These are phyloP conservation scores for Thuidium tamariscinum DNA, from an alignment of 225 moss, liverwort and hornwort species.

Conservation along the genomic window DNA sequence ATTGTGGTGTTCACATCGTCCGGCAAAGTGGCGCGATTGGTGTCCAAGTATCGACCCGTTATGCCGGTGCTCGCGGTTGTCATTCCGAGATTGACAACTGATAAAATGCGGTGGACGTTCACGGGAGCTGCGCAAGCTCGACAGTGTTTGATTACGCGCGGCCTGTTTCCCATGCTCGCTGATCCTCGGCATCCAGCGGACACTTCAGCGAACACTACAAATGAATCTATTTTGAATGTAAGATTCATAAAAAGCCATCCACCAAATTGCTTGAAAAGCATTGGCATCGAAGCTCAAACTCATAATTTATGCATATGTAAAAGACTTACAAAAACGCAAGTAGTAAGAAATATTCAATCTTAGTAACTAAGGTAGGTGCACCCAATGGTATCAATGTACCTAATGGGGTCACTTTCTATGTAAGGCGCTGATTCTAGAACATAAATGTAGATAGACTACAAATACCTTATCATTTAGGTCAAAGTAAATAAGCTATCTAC, in stretches of 20 bases:
- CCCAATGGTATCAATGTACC: too few relatives aligned
- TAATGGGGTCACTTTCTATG: too few relatives aligned
- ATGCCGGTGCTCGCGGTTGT: slow-evolving; percentile 36
- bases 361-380: too few relatives aligned
- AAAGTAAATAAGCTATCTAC: too few relatives aligned
- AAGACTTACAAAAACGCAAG: not conserved
- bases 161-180: slow-evolving; percentile 46
- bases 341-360: too few relatives aligned
- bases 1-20: slow-evolving; percentile 56
- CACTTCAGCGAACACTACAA: slow-evolving; percentile 24
- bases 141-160: slow-evolving; percentile 34
- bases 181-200: slow-evolving; percentile 45
- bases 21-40: slow-evolving; percentile 31
- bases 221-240: slow-evolving; percentile 68
- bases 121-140: slow-evolving; percentile 32
- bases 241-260: not conserved
- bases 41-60: slow-evolving; percentile 28
- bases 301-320: not conserved
- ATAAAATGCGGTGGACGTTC: slow-evolving; percentile 48
- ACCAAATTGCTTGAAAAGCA: not conserved
- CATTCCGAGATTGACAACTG: slow-evolving; percentile 25
- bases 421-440: too few relatives aligned
- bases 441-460: too few relatives aligned
- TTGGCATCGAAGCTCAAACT: not conserved
- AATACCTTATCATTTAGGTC: too few relatives aligned